phyloP scores from a whole-genome alignment of 371 early-diverging fungal species.

The Cokeromyces recurvatus region DNA sequence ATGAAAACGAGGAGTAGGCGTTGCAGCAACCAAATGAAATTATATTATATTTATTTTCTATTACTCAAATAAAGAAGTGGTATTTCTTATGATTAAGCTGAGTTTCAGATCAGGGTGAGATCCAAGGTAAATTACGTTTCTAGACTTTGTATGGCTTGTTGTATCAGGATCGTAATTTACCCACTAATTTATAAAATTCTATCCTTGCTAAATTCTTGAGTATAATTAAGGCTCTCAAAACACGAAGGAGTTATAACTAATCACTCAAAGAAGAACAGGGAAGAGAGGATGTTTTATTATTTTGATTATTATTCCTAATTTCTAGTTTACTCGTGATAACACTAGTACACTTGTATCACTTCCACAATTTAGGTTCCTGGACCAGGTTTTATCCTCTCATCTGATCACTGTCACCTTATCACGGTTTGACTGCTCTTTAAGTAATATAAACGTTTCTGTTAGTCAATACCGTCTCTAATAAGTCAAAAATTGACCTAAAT shows the following conservation, averaged over 20 bases:
- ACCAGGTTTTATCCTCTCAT: conserved; percentile 11
- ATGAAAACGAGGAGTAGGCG: conserved; percentile 9
- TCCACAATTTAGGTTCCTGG: conserved; percentile 11
- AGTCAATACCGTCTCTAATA: too few relatives aligned
- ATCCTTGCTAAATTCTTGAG: conserved; percentile 2
- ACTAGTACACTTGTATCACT: conserved; percentile 7
- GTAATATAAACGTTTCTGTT: background rate
- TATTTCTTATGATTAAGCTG: conserved; percentile 9
- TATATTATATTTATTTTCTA: conserved; percentile 7
- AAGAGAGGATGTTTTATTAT: conserved; percentile 1
- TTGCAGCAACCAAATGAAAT: conserved; percentile 9
- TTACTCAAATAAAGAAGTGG: conserved; percentile 6
- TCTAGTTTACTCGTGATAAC: background rate
- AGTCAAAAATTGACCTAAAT: conserved; percentile 1
- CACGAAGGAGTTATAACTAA: conserved; percentile 9
- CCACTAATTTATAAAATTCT: conserved; percentile 4
- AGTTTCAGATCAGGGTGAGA: conserved; percentile 1
- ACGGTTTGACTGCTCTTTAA: conserved; percentile 2
- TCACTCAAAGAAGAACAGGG: conserved; percentile 3
- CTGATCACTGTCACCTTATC: conserved; percentile 2
- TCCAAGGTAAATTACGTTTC: conserved; percentile 1
- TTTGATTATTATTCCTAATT: background rate
- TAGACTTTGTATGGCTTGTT: conserved; percentile 7
- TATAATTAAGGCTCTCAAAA: conserved; percentile 9
- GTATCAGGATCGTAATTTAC: conserved; percentile 8